Conservation (phyloP, 148 eudicot species). For the Talinum fruticosum region DNA sequence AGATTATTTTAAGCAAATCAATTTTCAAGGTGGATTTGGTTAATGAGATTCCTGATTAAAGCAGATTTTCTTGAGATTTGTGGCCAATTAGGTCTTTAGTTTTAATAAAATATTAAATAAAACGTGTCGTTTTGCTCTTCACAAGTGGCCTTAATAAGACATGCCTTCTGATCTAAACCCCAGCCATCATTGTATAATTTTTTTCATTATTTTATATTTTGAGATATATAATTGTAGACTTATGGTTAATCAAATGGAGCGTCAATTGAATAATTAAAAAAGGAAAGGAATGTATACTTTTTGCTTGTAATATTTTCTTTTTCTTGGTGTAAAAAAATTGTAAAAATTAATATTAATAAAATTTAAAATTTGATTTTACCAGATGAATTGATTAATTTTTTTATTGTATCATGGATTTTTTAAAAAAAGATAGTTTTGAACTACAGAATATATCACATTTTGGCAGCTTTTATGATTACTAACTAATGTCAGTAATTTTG, state of each 20-base stretch:
- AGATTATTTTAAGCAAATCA: neutral
- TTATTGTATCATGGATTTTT: too few relatives aligned
- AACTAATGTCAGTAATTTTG: neutral
- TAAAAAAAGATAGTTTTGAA: too few relatives aligned
- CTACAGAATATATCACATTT: neutral
- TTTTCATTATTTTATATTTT: neutral
- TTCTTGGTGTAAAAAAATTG: too few relatives aligned
- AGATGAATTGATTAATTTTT: too few relatives aligned
- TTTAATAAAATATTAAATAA: neutral
- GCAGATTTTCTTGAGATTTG: slow-evolving; percentile 28
- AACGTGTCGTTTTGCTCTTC: slow-evolving; percentile 19
- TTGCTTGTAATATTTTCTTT: neutral
- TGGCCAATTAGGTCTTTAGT: neutral
- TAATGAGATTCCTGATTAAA: slow-evolving; percentile 28
- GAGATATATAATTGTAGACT: neutral
- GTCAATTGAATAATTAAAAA: neutral
- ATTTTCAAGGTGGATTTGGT: slow-evolving; percentile 11
- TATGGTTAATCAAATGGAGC: slow-evolving; percentile 38
- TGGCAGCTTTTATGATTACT: slow-evolving; percentile 19
- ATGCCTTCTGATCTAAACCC: neutral
- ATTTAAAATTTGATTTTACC: too few relatives aligned
- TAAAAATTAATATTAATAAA: too few relatives aligned
- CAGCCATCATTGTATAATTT: slow-evolving; percentile 6
- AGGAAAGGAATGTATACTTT: neutral
- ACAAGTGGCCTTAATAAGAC: slow-evolving; percentile 10